phyloP scores from a whole-genome alignment of 208 protist species.

The Novymonas esmeraldas region DNA sequence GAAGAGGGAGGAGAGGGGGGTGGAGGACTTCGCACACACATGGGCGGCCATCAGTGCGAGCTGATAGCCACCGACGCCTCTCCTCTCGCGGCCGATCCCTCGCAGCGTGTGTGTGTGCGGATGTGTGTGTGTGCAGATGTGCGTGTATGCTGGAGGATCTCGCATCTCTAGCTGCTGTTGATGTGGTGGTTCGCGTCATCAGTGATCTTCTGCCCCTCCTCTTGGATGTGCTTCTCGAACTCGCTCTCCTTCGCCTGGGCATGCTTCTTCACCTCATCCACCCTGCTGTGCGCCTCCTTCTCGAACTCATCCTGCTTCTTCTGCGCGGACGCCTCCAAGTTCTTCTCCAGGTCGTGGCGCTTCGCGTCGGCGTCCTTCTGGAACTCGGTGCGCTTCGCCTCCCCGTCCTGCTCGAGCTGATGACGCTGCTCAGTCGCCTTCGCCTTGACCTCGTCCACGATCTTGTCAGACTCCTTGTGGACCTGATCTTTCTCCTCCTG shows the following conservation, averaged over 20 bases:
- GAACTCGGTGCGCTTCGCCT: neutral
- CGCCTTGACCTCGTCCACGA: neutral
- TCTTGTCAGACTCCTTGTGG: conserved; percentile 5
- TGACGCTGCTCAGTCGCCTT: neutral
- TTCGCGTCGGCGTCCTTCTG: neutral
- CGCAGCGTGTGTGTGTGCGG: no score
- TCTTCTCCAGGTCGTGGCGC: neutral
- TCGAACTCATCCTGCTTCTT: conserved; percentile 1
- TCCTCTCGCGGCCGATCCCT: no score
- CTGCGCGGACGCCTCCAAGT: conserved; percentile 5
- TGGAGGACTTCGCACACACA: conserved; percentile 2
- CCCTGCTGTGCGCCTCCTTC: conserved; percentile 6
- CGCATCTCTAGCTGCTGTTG: neutral
- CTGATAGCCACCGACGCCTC: no score
- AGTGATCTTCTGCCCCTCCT: neutral
- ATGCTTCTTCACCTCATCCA: conserved; percentile 1
- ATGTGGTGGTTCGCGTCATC: neutral
- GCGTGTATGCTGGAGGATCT: no score
- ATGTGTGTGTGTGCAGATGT: neutral
- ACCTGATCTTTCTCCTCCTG: conserved; percentile 7
- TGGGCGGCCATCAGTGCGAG: no score
- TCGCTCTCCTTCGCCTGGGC: conserved; percentile 2
- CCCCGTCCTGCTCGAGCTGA: neutral
- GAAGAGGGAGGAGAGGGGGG: neutral
- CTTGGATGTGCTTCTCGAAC: neutral